A percentile compares a stretch with the other conserved stretches of the same genome.
phyloP scores from a whole-genome alignment of 768 basidiomycete species.

The Auricularia cornea region DNA sequence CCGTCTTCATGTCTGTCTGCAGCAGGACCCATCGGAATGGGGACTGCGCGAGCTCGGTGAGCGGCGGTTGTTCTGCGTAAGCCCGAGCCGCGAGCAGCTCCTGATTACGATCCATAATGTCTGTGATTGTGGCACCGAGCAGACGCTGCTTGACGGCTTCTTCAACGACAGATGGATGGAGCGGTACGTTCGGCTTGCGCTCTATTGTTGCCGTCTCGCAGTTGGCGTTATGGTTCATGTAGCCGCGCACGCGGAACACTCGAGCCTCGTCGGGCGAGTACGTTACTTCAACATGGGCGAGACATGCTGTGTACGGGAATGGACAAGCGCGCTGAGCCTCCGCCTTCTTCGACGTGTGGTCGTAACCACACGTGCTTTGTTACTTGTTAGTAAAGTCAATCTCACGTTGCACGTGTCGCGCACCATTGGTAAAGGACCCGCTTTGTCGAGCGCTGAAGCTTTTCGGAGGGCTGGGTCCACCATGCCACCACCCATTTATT shows the following conservation, averaged over 20 bases:
- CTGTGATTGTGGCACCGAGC: slow-evolving; percentile 8
- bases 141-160: neutral
- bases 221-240: slow-evolving; percentile 20
- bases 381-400: no score
- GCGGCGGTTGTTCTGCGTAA: no score
- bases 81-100: neutral
- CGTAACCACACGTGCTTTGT: no score
- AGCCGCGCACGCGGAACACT: slow-evolving; percentile 19
- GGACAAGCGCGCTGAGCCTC: no score
- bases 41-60: neutral
- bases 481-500: no score
- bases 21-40: neutral
- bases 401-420: no score
- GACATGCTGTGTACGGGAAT: no score
- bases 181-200: slow-evolving; percentile 20
- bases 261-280: neutral
- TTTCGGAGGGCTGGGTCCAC: no score
- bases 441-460: no score
- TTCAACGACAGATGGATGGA: slow-evolving; percentile 25
- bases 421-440: no score
- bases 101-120: slow-evolving; percentile 12
- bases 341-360: no score
- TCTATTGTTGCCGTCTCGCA: slow-evolving; percentile 16
- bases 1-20: neutral
- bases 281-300: no score